Conservation (phyloP, 345 rosid genomes). For the Murraya paniculata region DNA sequence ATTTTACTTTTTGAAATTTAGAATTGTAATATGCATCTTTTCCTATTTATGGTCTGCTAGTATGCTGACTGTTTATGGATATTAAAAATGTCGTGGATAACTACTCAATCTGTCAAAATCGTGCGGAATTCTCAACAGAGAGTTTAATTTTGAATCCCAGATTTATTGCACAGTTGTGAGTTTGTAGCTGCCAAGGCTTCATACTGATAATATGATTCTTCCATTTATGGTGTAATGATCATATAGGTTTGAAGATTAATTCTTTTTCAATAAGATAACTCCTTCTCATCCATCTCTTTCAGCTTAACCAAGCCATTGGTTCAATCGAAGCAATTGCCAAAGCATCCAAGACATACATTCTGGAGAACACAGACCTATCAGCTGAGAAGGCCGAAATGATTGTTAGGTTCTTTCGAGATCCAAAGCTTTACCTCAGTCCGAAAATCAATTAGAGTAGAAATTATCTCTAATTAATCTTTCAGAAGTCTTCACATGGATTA, state of each 20-base stretch:
- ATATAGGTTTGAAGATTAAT: background rate
- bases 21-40: background rate
- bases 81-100: background rate
- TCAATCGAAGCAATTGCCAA: slow-evolving; percentile 82
- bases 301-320: slow-evolving; percentile 90
- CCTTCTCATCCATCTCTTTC: slow-evolving; percentile 10
- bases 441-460: slow-evolving; percentile 42
- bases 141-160: background rate
- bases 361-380: slow-evolving; percentile 85
- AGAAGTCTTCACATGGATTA: background rate
- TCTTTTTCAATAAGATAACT: background rate
- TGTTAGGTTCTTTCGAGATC: slow-evolving; percentile 68
- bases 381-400: slow-evolving; percentile 68
- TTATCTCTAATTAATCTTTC: background rate
- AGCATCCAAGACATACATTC: slow-evolving; percentile 66
- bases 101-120: background rate
- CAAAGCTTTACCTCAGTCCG: slow-evolving; percentile 64
- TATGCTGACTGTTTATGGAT: background rate
- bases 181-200: background rate
- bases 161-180: background rate
- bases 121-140: background rate
- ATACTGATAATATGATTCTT: background rate
- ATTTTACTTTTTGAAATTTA: background rate
- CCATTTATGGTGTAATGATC: no score
- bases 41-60: background rate